Evolutionary conservation across 208 protist species (phyloP).

Genomic region (Trypanosoma lewisi): DNA sequence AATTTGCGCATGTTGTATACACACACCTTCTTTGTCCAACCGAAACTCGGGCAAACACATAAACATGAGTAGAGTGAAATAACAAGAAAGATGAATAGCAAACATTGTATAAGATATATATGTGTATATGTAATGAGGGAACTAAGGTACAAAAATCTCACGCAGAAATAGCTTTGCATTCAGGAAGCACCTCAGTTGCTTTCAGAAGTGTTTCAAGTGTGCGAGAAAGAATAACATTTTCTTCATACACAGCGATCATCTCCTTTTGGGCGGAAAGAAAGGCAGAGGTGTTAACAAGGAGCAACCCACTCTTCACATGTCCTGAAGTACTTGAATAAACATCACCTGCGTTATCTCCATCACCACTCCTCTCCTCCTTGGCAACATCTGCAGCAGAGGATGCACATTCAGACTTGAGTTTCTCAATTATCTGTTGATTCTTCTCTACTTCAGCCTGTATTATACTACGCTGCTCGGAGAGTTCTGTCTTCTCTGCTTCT

Average conservation of each 20-base stretch:
- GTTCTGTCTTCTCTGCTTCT: neutral
- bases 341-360: neutral
- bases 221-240: conserved; percentile 7
- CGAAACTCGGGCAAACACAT: too few species aligned
- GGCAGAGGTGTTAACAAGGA: conserved; percentile 1
- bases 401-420: neutral
- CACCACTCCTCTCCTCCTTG: too few species aligned
- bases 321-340: neutral
- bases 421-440: neutral
- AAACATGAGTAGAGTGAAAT: too few species aligned
- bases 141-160: too few species aligned
- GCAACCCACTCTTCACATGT: neutral
- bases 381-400: neutral
- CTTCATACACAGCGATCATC: conserved; percentile 10
- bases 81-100: too few species aligned
- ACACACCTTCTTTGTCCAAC: too few species aligned
- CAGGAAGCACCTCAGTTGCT: neutral
- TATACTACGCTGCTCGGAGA: neutral
- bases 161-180: neutral
- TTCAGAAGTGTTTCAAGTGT: conserved; percentile 9
- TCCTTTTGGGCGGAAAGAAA: conserved; percentile 16
- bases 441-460: neutral
- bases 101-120: too few species aligned
- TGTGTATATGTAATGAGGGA: too few species aligned
- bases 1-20: too few species aligned